phyloP scores from a whole-genome alignment of 2,329 filamentous ascomycete genomes.

The Alternaria metachromatica region DNA sequence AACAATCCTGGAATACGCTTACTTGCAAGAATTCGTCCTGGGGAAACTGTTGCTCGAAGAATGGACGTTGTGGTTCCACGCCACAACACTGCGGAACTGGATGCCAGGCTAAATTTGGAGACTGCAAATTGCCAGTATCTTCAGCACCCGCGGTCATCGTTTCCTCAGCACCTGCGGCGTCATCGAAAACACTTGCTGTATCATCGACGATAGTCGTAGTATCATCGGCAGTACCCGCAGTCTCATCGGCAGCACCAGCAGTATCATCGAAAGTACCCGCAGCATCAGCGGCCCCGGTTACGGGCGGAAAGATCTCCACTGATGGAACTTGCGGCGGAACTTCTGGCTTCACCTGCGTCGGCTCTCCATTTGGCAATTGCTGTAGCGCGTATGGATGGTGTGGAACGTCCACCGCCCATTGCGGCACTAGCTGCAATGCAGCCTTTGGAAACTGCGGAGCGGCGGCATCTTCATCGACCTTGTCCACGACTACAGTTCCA shows the following conservation, averaged over 20 bases:
- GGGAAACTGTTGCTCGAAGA: constrained; percentile 4
- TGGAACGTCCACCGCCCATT: constrained; percentile 34
- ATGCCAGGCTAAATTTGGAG: constrained; percentile 25
- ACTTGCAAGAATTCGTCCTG: constrained; percentile 1
- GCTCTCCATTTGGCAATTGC: constrained; percentile 53
- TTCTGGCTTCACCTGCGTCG: constrained; percentile 47
- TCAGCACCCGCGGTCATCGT: not conserved
- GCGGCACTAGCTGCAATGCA: constrained; percentile 39
- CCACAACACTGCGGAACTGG: constrained; percentile 26
- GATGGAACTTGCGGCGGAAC: constrained; percentile 31
- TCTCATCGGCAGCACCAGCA: not conserved
- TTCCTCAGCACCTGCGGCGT: not conserved
- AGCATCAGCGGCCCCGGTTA: not conserved
- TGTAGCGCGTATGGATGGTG: constrained; percentile 53
- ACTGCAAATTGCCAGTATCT: constrained; percentile 5
- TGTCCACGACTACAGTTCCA: not conserved
- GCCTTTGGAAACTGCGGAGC: constrained; percentile 39
- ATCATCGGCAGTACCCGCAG: not conserved
- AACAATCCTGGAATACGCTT: constrained; percentile 4
- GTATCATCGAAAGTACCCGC: not conserved
- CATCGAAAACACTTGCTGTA: constrained; percentile 4
- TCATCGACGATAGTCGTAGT: not conserved
- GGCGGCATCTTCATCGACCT: not conserved
- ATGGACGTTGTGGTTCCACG: not conserved
- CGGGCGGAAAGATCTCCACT: constrained; percentile 13